These are phyloP conservation scores for Cladosporium austrohemisphaericum DNA, from an alignment of 2,329 filamentous ascomycete genomes.

Conservation along the genomic window DNA sequence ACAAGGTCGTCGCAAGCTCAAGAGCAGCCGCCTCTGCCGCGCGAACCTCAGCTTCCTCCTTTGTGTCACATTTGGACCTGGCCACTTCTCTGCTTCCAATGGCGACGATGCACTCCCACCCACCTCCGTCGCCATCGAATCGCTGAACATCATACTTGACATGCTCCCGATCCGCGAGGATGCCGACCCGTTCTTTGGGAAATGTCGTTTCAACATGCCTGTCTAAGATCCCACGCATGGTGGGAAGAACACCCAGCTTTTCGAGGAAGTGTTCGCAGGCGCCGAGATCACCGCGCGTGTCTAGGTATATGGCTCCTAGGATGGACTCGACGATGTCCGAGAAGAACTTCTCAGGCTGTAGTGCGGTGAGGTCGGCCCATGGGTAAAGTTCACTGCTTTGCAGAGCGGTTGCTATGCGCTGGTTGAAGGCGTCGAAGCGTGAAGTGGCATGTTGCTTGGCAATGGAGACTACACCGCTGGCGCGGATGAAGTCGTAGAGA, in stretches of 20 bases:
- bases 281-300: conserved; percentile 60
- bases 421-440: conserved; percentile 49
- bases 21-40: background rate
- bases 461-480: conserved; percentile 41
- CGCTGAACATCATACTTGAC: conserved; percentile 50
- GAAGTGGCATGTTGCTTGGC: conserved; percentile 44
- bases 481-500: conserved; percentile 31
- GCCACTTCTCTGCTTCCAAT: conserved; percentile 35
- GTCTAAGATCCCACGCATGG: conserved; percentile 58
- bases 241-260: conserved; percentile 61
- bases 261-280: conserved; percentile 60
- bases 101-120: conserved; percentile 33
- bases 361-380: conserved; percentile 66
- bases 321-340: conserved; percentile 80
- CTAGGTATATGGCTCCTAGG: conserved; percentile 79
- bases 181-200: conserved; percentile 66
- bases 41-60: conserved; percentile 30
- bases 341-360: conserved; percentile 71
- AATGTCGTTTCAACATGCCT: conserved; percentile 53
- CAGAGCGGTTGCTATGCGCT: conserved; percentile 51
- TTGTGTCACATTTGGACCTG: conserved; percentile 31
- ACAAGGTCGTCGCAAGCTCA: background rate
- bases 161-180: conserved; percentile 49
- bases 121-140: conserved; percentile 12
- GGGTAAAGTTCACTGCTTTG: conserved; percentile 58